These are phyloP conservation scores for Platismatia glauca DNA, from an alignment of 495 filamentous ascomycete species.

Conservation along the genomic window DNA sequence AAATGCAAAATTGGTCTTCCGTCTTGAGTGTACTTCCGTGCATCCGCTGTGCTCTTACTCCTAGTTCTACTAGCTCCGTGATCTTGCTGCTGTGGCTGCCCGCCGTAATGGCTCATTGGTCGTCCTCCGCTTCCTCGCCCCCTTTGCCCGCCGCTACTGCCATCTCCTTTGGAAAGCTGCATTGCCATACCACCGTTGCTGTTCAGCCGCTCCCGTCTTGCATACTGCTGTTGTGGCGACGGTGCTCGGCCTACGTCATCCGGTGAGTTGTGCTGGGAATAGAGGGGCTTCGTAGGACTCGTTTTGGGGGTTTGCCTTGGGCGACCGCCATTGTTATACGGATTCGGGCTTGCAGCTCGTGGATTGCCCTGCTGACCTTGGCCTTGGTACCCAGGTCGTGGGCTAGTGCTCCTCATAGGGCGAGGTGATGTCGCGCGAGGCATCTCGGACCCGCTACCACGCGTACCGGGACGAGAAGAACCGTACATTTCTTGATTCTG, in stretches of 20 bases:
- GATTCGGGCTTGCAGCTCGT: conserved; percentile 28
- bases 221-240: conserved; percentile 51
- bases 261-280: conserved; percentile 48
- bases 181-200: conserved; percentile 72
- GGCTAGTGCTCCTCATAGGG: conserved; percentile 48
- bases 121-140: conserved; percentile 21
- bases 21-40: conserved; percentile 70
- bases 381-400: conserved; percentile 34
- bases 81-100: conserved; percentile 17
- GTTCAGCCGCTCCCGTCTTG: conserved; percentile 51
- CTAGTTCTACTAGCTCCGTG: conserved; percentile 39
- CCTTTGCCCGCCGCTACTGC: conserved; percentile 13
- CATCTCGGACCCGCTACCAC: conserved; percentile 32
- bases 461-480: conserved; percentile 28
- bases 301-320: conserved; percentile 19
- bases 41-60: conserved; percentile 74
- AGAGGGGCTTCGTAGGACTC: conserved; percentile 22
- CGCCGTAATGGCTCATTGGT: conserved; percentile 33
- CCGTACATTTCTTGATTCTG: conserved; percentile 77
- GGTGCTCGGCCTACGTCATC: conserved; percentile 44
- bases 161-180: conserved; percentile 54
- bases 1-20: conserved; percentile 85
- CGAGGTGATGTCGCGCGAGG: conserved; percentile 43
- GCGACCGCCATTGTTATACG: conserved; percentile 14
- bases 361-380: conserved; percentile 12